Base-by-base conservation (phyloP, 495 filamentous ascomycete genomes). In the Aspergillus haitiensis region DNA sequence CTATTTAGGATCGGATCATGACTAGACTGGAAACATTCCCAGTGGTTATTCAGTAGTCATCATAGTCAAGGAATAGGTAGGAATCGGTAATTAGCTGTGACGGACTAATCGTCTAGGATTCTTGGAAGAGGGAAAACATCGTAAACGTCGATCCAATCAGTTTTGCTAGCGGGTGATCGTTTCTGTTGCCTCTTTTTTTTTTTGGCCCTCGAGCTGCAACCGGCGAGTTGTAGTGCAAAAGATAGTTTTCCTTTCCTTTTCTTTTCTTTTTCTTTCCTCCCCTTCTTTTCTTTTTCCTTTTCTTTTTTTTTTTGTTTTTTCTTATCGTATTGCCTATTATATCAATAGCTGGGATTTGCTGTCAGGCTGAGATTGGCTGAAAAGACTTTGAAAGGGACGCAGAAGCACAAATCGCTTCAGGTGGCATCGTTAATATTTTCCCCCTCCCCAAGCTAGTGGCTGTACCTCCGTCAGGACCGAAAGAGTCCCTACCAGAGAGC, bases 281-380 rank as follows among this genome's bases (percentile, higher is more conserved):
- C 31, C 31, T 12, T 50, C 39, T 21, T 13, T 58, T 27, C 37
- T 32, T 50, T 42, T 52, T 11, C 35, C 27, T 47, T 47, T n/a
- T 46, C 31, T 55, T 55, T 39, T 35, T 12, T 50, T 49, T 21
- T 13, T 58, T 27, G 40, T 32, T 50, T 42, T 52, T 11, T 32
- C 27, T 47, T 47, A 6, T 47, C n/a, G 44, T 4, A 11, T 47
- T 47, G 44, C 44, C 44, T 21, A 9, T 34, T 46, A 18, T 27
- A 46, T 31, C 15, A 37, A 52, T 35, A 12, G 13, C 13, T 13
- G 7, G n/a, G 5, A 18, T 40, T 60, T 48, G 58, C 58, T 60
- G 58, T 60, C 58, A 60, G 16, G 50, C 37, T 39, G 31, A 54
- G 58, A 60, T 60, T 60, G 58, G 58, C 58, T 49, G 50, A 34